Evolutionary conservation across 306 rosid species (phyloP).

Genomic region (Cyamopsis tetragonoloba): DNA sequence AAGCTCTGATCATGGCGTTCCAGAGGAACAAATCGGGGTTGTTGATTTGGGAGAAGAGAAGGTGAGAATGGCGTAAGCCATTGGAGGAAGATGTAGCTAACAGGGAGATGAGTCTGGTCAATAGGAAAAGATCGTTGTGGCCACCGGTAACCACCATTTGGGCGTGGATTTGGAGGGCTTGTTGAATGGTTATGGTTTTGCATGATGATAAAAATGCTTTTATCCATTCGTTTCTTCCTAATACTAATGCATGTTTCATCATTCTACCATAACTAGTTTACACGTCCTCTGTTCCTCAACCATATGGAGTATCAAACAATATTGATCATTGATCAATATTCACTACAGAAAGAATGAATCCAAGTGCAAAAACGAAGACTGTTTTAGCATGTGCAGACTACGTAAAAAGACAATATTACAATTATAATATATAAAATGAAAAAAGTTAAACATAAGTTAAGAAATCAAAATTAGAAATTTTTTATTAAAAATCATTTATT

Average conservation of each 20-base stretch:
- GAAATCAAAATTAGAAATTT: too few relatives aligned
- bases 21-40: conserved; percentile 37
- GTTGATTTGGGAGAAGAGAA: conserved; percentile 30
- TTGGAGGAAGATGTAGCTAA: conserved; percentile 11
- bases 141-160: conserved; percentile 27
- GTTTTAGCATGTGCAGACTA: neutral
- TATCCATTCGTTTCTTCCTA: neutral
- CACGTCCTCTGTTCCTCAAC: neutral
- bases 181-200: conserved; percentile 28
- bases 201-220: conserved; percentile 32
- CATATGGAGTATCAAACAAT: too few relatives aligned
- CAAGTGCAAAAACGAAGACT: neutral
- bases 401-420: neutral
- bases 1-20: conserved; percentile 38
- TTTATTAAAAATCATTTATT: too few relatives aligned
- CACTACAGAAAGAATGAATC: neutral
- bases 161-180: conserved; percentile 39
- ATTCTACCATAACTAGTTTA: neutral
- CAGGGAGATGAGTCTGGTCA: conserved; percentile 30
- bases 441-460: too few relatives aligned
- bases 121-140: conserved; percentile 23
- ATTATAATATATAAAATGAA: too few relatives aligned
- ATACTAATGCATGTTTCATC: neutral
- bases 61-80: conserved; percentile 15
- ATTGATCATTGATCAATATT: too few relatives aligned